phyloP scores from a whole-genome alignment of 2,329 filamentous ascomycete genomes.

The Colletotrichum somersetense region DNA sequence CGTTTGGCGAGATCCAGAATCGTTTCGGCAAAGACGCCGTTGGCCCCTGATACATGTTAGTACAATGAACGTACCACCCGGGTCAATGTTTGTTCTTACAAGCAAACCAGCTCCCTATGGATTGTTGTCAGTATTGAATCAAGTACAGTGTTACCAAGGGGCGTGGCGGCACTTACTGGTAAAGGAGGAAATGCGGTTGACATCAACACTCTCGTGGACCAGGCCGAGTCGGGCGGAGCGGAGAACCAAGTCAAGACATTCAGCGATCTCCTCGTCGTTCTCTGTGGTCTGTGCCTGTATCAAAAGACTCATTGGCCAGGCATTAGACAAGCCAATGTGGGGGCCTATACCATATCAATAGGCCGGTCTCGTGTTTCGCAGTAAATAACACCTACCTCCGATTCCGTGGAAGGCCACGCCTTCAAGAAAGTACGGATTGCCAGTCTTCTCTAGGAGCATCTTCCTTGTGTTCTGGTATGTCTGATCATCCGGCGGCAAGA shows the following conservation, averaged over 20 bases:
- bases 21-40: conserved; percentile 93
- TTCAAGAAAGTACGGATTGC: conserved; percentile 90
- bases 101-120: conserved; percentile 85
- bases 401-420: conserved; percentile 87
- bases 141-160: not conserved
- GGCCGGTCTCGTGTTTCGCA: too few species aligned
- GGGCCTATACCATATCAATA: conserved; percentile 56
- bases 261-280: conserved; percentile 83
- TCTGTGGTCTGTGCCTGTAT: conserved; percentile 92
- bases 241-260: conserved; percentile 80
- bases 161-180: conserved; percentile 68
- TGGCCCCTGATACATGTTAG: conserved; percentile 72
- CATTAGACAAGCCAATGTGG: conserved; percentile 85
- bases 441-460: conserved; percentile 77
- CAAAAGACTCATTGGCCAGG: conserved; percentile 96
- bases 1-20: conserved; percentile 89
- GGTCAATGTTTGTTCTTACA: conserved; percentile 58
- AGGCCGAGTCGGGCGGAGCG: conserved; percentile 81
- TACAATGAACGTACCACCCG: not conserved
- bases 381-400: conserved; percentile 70
- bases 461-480: conserved; percentile 90
- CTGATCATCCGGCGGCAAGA: conserved; percentile 72
- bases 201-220: conserved; percentile 92
- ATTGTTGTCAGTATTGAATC: conserved; percentile 12
- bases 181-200: conserved; percentile 74